phyloP scores from a whole-genome alignment of 2,329 filamentous ascomycete genomes.

The Phoma sp. region DNA sequence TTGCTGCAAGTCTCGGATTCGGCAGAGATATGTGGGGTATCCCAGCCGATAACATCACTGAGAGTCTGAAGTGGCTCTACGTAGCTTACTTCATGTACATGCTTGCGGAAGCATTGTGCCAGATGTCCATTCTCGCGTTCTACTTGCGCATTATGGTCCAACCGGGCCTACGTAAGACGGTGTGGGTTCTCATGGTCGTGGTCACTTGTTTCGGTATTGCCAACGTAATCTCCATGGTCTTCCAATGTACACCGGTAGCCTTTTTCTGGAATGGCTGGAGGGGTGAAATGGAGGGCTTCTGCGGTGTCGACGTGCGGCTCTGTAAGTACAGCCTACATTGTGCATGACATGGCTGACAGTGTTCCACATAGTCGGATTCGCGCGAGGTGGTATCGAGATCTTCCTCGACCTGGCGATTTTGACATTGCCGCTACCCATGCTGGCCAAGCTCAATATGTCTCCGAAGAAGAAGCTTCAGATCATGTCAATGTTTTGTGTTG shows the following conservation, averaged over 20 bases:
- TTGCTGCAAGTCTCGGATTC: slow-evolving; percentile 36
- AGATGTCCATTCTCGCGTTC: slow-evolving; percentile 43
- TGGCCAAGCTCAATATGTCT: slow-evolving; percentile 33
- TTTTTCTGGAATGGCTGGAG: slow-evolving; percentile 54
- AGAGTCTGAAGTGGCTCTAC: slow-evolving; percentile 38
- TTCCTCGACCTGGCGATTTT: slow-evolving; percentile 35
- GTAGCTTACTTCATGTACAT: slow-evolving; percentile 44
- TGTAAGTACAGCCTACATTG: neutral
- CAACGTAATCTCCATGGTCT: slow-evolving; percentile 40
- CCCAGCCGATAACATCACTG: slow-evolving; percentile 34
- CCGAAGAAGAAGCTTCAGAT: slow-evolving; percentile 37
- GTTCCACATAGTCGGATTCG: slow-evolving; percentile 38
- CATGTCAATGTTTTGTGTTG: slow-evolving; percentile 40
- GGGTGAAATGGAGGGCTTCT: slow-evolving; percentile 41
- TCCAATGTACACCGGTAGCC: slow-evolving; percentile 48
- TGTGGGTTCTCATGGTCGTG: slow-evolving; percentile 31
- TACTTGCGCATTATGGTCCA: slow-evolving; percentile 43
- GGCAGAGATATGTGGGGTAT: slow-evolving; percentile 44
- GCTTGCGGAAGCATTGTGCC: slow-evolving; percentile 34
- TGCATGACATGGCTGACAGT: neutral
- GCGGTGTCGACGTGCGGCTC: slow-evolving; percentile 48
- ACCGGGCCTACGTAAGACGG: slow-evolving; percentile 19
- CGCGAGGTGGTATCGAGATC: slow-evolving; percentile 41
- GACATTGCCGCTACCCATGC: slow-evolving; percentile 32
- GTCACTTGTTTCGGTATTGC: slow-evolving; percentile 34